These are phyloP conservation scores for Papiliotrema flavescens DNA, from an alignment of 1,284 basidiomycete genomes.

Conservation along the genomic window DNA sequence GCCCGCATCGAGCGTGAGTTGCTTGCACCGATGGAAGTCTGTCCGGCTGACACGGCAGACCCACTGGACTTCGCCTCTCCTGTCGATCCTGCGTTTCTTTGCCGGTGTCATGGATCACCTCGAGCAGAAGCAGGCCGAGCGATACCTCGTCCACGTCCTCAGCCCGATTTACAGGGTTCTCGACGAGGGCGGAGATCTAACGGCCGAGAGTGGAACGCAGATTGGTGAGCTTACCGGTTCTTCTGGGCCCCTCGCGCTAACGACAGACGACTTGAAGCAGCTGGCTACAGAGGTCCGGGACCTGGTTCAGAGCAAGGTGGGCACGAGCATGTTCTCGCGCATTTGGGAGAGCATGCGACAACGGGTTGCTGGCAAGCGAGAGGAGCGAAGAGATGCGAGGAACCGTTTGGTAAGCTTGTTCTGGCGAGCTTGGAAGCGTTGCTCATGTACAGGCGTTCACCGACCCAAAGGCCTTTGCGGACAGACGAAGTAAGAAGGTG, in stretches of 20 bases:
- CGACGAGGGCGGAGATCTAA: constrained; percentile 64
- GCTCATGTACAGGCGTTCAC: constrained; percentile 22
- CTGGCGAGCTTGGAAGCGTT: not conserved
- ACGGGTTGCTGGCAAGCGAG: constrained; percentile 62
- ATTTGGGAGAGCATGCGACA: constrained; percentile 79
- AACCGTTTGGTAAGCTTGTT: constrained; percentile 56
- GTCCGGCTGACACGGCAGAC: constrained; percentile 12
- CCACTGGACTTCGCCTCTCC: constrained; percentile 73
- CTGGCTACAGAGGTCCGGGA: constrained; percentile 83
- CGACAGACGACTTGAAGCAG: constrained; percentile 73
- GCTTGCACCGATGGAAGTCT: not conserved
- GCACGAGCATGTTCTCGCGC: constrained; percentile 71
- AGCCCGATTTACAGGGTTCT: constrained; percentile 80
- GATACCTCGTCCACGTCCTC: constrained; percentile 77
- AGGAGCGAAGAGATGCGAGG: constrained; percentile 67
- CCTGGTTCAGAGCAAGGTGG: constrained; percentile 79
- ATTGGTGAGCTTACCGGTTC: constrained; percentile 60
- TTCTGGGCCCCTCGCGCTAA: constrained; percentile 1
- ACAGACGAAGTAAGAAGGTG: constrained; percentile 70
- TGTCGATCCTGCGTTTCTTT: constrained; percentile 85
- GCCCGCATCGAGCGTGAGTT: constrained; percentile 49
- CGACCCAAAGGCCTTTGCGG: constrained; percentile 52
- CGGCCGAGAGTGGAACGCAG: constrained; percentile 60
- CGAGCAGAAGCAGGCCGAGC: constrained; percentile 57
- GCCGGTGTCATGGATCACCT: constrained; percentile 81